Conservation (phyloP, 139 green algal genomes). For the Marvania coccoides region DNA sequence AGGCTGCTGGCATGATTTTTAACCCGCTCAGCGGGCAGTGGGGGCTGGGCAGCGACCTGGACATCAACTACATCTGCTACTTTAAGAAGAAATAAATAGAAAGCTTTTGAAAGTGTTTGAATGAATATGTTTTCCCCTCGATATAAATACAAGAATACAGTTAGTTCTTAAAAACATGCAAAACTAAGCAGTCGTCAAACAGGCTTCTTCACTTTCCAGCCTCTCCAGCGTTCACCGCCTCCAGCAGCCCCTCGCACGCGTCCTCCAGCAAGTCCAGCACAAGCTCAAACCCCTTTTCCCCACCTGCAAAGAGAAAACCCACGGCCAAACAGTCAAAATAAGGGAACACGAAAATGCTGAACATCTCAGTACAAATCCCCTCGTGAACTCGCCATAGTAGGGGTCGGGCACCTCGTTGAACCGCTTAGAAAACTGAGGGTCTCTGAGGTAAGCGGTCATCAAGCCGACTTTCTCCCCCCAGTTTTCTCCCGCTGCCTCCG, state of each 20-base stretch:
- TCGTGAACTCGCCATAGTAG: too few relatives aligned
- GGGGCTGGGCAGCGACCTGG: constrained; percentile 39
- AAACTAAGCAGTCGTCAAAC: too few relatives aligned
- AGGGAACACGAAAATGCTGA: too few relatives aligned
- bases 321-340: too few relatives aligned
- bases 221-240: neutral
- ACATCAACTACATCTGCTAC: constrained; percentile 76
- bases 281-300: constrained; percentile 40
- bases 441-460: constrained; percentile 52
- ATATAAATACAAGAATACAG: too few relatives aligned
- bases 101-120: too few relatives aligned
- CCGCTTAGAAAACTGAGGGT: constrained; percentile 18
- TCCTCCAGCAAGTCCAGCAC: constrained; percentile 88
- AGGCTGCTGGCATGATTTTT: constrained; percentile 56
- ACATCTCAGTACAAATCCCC: too few relatives aligned
- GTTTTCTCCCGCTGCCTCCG: constrained; percentile 1
- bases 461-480: constrained; percentile 19
- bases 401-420: constrained; percentile 74
- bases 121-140: too few relatives aligned
- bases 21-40: constrained; percentile 38
- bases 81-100: too few relatives aligned
- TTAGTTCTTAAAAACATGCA: too few relatives aligned
- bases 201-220: too few relatives aligned
- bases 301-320: too few relatives aligned
- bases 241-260: constrained; percentile 64